These are phyloP conservation scores for Sergeia podlipaevii DNA, from an alignment of 208 protist species.

Conservation along the genomic window DNA sequence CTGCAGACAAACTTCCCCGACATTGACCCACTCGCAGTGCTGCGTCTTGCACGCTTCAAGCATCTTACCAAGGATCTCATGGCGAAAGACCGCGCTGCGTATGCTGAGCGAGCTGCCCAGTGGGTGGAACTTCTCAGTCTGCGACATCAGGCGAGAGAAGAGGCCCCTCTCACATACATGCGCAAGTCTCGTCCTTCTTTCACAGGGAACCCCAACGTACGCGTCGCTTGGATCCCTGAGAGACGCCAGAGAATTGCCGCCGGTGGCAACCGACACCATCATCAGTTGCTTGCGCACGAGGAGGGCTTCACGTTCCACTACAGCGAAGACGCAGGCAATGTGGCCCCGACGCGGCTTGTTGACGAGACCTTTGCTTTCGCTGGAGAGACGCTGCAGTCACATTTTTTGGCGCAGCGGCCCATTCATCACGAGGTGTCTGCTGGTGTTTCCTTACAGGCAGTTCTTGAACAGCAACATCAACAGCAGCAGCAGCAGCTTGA, in stretches of 20 bases:
- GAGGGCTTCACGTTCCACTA: constrained; percentile 74
- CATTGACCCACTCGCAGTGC: constrained; percentile 50
- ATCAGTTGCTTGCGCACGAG: constrained; percentile 62
- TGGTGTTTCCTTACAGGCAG: constrained; percentile 2
- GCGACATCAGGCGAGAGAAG: constrained; percentile 40
- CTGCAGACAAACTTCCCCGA: constrained; percentile 58
- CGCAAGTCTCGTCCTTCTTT: constrained; percentile 67
- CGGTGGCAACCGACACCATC: constrained; percentile 5
- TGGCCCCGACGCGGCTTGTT: constrained; percentile 57
- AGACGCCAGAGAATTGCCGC: constrained; percentile 13
- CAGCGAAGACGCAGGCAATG: constrained; percentile 15
- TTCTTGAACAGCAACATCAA: constrained; percentile 1
- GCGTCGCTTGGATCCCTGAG: constrained; percentile 72
- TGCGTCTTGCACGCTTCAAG: constrained; percentile 78
- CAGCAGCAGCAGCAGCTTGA: constrained; percentile 5
- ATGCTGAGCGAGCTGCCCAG: constrained; percentile 54
- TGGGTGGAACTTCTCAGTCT: constrained; percentile 79
- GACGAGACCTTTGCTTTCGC: constrained; percentile 70
- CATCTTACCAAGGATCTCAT: constrained; percentile 55
- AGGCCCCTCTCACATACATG: constrained; percentile 79
- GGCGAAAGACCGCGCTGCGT: constrained; percentile 59
- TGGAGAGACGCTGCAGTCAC: constrained; percentile 63
- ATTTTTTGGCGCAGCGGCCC: constrained; percentile 66
- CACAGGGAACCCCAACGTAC: constrained; percentile 75
- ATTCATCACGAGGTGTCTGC: constrained; percentile 64